A percentile compares a stretch with the other conserved stretches of the same genome.
Evolutionary conservation across 306 rosid species (phyloP).

Genomic region (Alnus glutinosa): DNA sequence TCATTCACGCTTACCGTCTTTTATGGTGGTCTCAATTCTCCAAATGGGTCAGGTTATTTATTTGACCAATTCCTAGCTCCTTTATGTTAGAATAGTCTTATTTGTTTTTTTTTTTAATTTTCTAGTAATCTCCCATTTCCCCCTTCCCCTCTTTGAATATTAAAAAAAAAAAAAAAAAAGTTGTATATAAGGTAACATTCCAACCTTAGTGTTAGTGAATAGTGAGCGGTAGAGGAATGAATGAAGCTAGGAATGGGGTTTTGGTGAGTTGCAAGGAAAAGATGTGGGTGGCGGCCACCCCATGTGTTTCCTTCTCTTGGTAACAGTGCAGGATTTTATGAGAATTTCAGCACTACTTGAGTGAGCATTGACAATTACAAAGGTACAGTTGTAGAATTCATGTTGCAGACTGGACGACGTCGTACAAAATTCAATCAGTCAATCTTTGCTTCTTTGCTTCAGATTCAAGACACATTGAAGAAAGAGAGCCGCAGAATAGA

Average conservation of each 20-base stretch:
- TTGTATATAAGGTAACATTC: too few species aligned
- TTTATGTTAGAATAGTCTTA: too few species aligned
- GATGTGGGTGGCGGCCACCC: conserved; percentile 54
- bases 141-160: too few species aligned
- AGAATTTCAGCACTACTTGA: conserved; percentile 39
- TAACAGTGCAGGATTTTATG: conserved; percentile 47
- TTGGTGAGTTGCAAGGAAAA: conserved; percentile 24
- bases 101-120: too few species aligned
- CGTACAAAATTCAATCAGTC: conserved; percentile 32
- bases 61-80: too few species aligned
- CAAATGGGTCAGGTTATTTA: too few species aligned
- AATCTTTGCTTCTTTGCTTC: conserved; percentile 41
- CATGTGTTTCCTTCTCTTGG: conserved; percentile 54
- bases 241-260: conserved; percentile 53
- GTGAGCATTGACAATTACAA: conserved; percentile 46
- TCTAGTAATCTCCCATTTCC: too few species aligned
- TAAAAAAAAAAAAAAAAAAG: too few species aligned
- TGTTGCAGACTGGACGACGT: conserved; percentile 35
- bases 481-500: conserved; percentile 19
- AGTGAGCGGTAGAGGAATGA: conserved; percentile 3
- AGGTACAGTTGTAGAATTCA: conserved; percentile 39
- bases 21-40: too few species aligned
- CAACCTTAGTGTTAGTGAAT: too few species aligned
- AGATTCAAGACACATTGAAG: conserved; percentile 16
- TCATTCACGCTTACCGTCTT: too few species aligned